These are phyloP conservation scores for Backusella parvicylindrica DNA, from an alignment of 192 early-diverging fungal species.

Conservation along the genomic window DNA sequence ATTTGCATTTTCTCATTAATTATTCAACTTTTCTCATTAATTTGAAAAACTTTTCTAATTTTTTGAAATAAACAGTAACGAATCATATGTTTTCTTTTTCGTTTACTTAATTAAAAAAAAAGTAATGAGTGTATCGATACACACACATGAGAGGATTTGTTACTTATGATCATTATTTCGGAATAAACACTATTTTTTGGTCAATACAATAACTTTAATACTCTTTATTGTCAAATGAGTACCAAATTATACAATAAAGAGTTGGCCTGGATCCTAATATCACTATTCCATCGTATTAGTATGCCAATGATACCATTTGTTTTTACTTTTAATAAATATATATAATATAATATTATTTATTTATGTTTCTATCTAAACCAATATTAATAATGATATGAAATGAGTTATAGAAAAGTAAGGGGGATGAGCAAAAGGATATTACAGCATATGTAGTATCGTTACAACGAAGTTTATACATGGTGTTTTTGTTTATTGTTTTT, in stretches of 20 bases:
- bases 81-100: background rate
- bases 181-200: background rate
- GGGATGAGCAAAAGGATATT: background rate
- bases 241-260: background rate
- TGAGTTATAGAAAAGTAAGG: background rate
- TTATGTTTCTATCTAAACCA: background rate
- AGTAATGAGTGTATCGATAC: background rate
- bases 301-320: background rate
- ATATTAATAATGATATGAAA: background rate
- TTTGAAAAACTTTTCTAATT: too few species aligned
- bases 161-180: background rate
- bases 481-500: background rate
- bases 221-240: background rate
- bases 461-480: background rate
- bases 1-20: too few species aligned
- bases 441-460: background rate
- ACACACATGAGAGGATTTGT: background rate
- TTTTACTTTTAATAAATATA: background rate
- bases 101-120: background rate
- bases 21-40: too few species aligned
- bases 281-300: background rate
- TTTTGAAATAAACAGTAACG: too few species aligned
- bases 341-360: background rate
- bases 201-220: background rate
- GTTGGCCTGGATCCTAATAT: background rate